phyloP scores from a whole-genome alignment of 2,329 filamentous ascomycete species.

The Dactylellina parvicollis region DNA sequence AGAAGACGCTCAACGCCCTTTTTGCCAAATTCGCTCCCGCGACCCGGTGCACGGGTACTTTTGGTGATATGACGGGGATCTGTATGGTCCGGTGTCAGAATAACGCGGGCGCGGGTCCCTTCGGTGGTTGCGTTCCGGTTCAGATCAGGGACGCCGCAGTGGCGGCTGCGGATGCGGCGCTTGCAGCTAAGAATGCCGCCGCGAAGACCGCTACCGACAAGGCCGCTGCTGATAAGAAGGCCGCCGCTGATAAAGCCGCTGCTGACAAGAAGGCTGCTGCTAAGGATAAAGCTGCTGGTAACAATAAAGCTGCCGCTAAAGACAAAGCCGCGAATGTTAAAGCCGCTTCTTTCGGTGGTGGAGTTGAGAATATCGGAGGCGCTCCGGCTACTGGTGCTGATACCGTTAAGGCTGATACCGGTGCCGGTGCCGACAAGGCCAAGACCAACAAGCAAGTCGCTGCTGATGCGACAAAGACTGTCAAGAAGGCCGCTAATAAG shows the following conservation, averaged over 20 bases:
- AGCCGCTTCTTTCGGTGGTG: not conserved
- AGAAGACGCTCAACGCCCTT: constrained; percentile 13
- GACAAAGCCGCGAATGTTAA: not conserved
- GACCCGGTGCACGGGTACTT: constrained; percentile 68
- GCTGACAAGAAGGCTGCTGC: not conserved
- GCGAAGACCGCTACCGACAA: not conserved
- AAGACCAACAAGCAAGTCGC: not conserved
- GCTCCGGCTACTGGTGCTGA: not conserved
- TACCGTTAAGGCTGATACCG: too few species aligned
- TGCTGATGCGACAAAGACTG: not conserved
- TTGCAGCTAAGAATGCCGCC: not conserved
- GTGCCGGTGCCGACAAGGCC: not conserved
- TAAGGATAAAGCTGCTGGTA: not conserved
- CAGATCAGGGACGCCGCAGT: constrained; percentile 61
- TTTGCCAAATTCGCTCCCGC: constrained; percentile 11
- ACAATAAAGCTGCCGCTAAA: not conserved
- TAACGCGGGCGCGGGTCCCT: constrained; percentile 69
- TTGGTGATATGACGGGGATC: constrained; percentile 69
- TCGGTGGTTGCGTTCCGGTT: constrained; percentile 70
- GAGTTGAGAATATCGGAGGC: not conserved
- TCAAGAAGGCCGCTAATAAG: not conserved
- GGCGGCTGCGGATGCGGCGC: not conserved
- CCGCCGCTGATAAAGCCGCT: not conserved
- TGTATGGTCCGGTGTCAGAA: constrained; percentile 74
- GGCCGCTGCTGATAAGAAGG: not conserved